Percentiles rank a stretch among this genome's conserved stretches.
Conservation (phyloP, 2,329 filamentous ascomycete species). For the Ramularia endophylla region DNA sequence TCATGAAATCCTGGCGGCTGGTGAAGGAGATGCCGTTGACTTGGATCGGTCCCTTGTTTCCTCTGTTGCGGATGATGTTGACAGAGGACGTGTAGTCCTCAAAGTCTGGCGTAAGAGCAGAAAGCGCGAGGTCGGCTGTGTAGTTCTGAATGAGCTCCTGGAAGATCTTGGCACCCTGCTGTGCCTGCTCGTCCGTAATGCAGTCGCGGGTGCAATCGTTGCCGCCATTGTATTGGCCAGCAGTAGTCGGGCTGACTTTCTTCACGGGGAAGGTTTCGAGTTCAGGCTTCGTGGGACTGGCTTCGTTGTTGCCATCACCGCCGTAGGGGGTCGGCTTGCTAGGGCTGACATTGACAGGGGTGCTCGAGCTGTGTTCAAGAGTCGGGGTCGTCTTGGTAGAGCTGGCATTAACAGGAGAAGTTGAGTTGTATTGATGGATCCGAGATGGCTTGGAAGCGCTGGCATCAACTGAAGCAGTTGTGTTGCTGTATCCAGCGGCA, state of each 20-base stretch:
- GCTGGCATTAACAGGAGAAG: not conserved
- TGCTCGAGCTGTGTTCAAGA: too few relatives aligned
- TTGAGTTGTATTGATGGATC: too few relatives aligned
- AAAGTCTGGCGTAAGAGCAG: conserved; percentile 26
- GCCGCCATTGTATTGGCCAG: conserved; percentile 6
- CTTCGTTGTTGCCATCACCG: conserved; percentile 1
- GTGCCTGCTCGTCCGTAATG: conserved; percentile 21
- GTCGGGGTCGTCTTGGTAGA: not conserved
- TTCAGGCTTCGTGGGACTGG: conserved; percentile 4
- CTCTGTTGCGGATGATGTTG: conserved; percentile 28
- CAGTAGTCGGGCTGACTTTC: too few relatives aligned
- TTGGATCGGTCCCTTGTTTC: conserved; percentile 20
- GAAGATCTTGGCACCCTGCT: conserved; percentile 24
- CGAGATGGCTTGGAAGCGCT: conserved; percentile 2
- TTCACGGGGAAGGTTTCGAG: too few relatives aligned
- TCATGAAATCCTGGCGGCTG: conserved; percentile 24
- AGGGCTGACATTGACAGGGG: not conserved
- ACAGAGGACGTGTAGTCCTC: conserved; percentile 27
- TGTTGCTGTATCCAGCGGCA: too few relatives aligned
- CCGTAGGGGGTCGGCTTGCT: not conserved
- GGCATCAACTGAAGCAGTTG: too few relatives aligned
- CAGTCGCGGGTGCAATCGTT: conserved; percentile 12
- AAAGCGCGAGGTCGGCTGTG: conserved; percentile 24
- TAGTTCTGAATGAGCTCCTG: conserved; percentile 28
- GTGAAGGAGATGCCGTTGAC: conserved; percentile 24